Evolutionary conservation across 345 rosid genomes (phyloP), one percentile per base, ranked within the genome.

Genomic region (Aquilaria yunnanensis): DNA sequence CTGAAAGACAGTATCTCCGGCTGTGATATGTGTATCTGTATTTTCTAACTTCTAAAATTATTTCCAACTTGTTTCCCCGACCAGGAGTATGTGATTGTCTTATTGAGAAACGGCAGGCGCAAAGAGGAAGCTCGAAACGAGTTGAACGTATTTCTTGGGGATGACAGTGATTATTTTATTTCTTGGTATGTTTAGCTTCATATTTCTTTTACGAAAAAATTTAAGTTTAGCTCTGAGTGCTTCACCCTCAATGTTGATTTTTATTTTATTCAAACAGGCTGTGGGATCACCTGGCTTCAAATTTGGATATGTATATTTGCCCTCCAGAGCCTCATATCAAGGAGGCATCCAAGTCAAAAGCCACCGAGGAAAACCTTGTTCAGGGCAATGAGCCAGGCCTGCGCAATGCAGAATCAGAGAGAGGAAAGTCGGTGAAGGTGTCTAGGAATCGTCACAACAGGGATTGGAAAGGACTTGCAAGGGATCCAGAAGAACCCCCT

Each of bases 271-370:
- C 62, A 30, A 67, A 63, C 81, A 95, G 99, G 99, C 63, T 95
- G 74, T 95, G 99, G 99, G 96, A 87, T 79, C 98, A 91, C 80
- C 71, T 95, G 69, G 73, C 89, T 57, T 74, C 91, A 61, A 80
- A 75, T 76, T 50, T 83, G 73, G 79, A 81, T 76, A 67, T 75
- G 9, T 95, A 95, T 68, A 74, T 83, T 68, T 72, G 60, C 13
- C 76, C 81, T 58, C 74, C 59, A 33, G 85, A 77, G 52, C 55
- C 75, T 73, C 50, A 57, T 6, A 48, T 54, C 34, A 70, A 64
- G 66, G 73, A 78, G 74, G 67, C 64, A 59, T 48, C 66, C 7
- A 56, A 75, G 70, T 64, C 47, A 58, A 71, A 64, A 54, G 67
- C 80, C 13, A 3, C 60, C 52, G 11, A 57, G 34, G 43, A 9